Base-by-base conservation (phyloP, 2,329 filamentous ascomycete genomes). In the Annulohypoxylon truncatum region DNA sequence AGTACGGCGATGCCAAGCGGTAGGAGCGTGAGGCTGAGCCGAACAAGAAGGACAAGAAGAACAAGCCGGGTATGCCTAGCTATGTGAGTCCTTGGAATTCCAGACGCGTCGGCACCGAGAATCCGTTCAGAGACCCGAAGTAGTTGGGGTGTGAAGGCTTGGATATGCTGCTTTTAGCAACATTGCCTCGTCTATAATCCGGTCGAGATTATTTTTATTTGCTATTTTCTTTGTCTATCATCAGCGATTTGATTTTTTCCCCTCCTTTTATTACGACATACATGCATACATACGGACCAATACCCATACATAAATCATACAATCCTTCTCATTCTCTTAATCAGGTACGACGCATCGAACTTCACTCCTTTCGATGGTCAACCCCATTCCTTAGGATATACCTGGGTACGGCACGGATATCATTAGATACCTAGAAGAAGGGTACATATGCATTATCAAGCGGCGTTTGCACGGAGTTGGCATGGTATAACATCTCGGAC, bases 1-100 rank as follows among this genome's bases (percentile, higher is more conserved):
- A 71, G 56, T 71, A 67, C 40, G 69, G 55, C 51, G 64, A 69
- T 20, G 57, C 28, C 20, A 70, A 71, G 63, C 65, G 52, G n/a
- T 68, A 71, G 61, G 20, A 40, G 5, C 57, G 57, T 51, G 38
- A 42, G 18, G 38, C 38, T 22, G 4, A 42, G 38, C 18, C 38
- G 38, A 4, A 42, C n/a, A 8, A 38, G n/a, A n/a, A 38, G n/a
- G 35, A 38, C 12, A 10, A 42, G 3, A n/a, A 42, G 38, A 10
- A 42, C 2, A n/a, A 42, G 38, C 35, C 18, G 22, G 4, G 35
- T 3, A 12, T 53, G 38, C 53, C 61, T 12, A 52, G n/a, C 15
- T 58, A 62, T 42, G 12, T 33, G 15, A 47, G 35, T 31, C 13
- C 33, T 6, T 47, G 46, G 31, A 53, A 47, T 29, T 15, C 38